Evolutionary conservation across 768 basidiomycete genomes (phyloP), one percentile per base, ranked within the genome.

Genomic region (Trametes meyenii): DNA sequence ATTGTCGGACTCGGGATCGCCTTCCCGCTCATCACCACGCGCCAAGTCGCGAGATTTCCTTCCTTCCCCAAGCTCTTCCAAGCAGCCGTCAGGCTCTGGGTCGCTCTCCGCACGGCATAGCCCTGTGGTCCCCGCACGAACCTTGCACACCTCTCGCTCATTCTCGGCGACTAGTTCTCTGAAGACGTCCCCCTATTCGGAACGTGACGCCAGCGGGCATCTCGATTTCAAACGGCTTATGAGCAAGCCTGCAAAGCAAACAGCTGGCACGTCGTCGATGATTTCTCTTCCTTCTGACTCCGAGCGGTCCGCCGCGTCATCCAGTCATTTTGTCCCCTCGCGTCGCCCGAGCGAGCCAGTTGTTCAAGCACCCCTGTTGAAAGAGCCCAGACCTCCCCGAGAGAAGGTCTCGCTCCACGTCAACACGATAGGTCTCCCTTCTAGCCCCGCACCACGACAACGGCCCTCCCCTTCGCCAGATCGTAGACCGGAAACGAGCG

Each of bases 221-320:
- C 67, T 73, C 16, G 72, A 73, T 52, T 64, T 73, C 49, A 73
- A 73, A 50, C 65, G 72, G 2, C 67, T 73, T 3, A 63, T 73
- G 48, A 71, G 70, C 65, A 73, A 73, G 62, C 72, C 72, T 14
- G 68, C 70, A 4, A 61, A 44, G 33, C 67, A 69, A 48, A 58
- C 38, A 13, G 58, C 62, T n/a, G 67, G 66, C 11, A 57, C 63
- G 24, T 69, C 70, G 5, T 70, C 70, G 14, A 58, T 64, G 50
- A 54, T 67, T 10, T 71, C 71, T 6, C 44, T 69, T 0, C 64
- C 65, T 35, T 69, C 67, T 17, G 72, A 70, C 62, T 68, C 70
- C 1, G 72, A 73, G 42, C 50, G 54, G n/a, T 61, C 64, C 5
- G 24, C 46, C 43, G 36, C 58, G 60, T 39, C 61, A 13, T 60